A percentile compares a stretch with the other conserved stretches of the same genome.
These are phyloP conservation scores for Blastobotrys aristatus DNA, from an alignment of 1,139 yeast species.

Conservation along the genomic window DNA sequence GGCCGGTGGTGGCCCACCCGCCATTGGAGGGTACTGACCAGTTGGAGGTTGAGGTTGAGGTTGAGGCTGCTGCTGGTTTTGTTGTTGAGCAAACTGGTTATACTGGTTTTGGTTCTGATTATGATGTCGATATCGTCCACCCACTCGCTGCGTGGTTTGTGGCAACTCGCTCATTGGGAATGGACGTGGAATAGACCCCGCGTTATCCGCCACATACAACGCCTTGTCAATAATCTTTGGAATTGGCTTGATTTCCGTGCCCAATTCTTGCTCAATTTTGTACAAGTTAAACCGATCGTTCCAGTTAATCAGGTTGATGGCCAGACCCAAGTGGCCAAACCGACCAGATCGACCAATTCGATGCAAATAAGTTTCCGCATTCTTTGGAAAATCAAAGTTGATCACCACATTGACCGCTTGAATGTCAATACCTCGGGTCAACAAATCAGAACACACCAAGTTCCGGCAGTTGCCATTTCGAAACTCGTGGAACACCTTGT, in stretches of 20 bases:
- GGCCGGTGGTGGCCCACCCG: constrained; percentile 21
- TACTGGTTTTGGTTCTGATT: constrained; percentile 22
- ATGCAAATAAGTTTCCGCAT: constrained; percentile 94
- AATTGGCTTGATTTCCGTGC: constrained; percentile 95
- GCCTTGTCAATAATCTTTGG: constrained; percentile 86
- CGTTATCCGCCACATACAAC: constrained; percentile 81
- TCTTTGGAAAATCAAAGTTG: constrained; percentile 97
- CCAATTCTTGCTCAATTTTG: constrained; percentile 94
- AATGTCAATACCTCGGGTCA: constrained; percentile 98
- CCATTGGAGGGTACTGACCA: constrained; percentile 10
- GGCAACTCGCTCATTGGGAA: constrained; percentile 70
- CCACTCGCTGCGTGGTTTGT: constrained; percentile 32
- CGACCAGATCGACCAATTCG: constrained; percentile 99
- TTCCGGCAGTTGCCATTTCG: constrained; percentile 98
- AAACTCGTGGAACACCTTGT: constrained; percentile 96
- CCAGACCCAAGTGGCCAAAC: constrained; percentile 97
- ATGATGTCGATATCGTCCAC: constrained; percentile 15
- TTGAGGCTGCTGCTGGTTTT: constrained; percentile 25
- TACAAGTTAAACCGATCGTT: constrained; percentile 89
- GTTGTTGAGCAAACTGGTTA: constrained; percentile 22
- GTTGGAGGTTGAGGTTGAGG: constrained; percentile 17
- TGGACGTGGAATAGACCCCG: constrained; percentile 76
- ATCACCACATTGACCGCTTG: constrained; percentile 98
- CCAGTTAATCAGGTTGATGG: constrained; percentile 95
- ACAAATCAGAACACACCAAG: constrained; percentile 90